Percentiles rank a stretch among this genome's conserved stretches.
Conservation (phyloP, 2,329 filamentous ascomycete genomes). For the Cladosporium cucumerinum region DNA sequence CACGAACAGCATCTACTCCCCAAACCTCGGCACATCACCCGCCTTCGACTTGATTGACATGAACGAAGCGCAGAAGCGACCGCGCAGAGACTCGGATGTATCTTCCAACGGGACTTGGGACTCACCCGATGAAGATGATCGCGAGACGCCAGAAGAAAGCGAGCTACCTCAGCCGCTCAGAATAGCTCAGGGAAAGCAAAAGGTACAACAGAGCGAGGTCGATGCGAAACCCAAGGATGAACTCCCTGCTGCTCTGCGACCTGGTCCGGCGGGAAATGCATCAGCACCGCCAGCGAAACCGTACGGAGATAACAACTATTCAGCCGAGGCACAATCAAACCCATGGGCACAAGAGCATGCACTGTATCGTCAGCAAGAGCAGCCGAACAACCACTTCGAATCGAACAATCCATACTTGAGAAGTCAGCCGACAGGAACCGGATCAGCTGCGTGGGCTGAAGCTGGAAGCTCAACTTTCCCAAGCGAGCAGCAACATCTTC, state of each 20-base stretch:
- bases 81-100: conserved; percentile 35
- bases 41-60: conserved; percentile 41
- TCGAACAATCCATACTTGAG: conserved; percentile 44
- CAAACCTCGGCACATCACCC: conserved; percentile 35
- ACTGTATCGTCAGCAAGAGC: neutral
- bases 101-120: conserved; percentile 37
- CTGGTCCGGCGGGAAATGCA: conserved; percentile 24
- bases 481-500: conserved; percentile 7
- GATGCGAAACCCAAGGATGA: conserved; percentile 22
- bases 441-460: conserved; percentile 5
- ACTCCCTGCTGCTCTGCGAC: conserved; percentile 28
- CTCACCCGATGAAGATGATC: conserved; percentile 24
- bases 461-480: neutral
- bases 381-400: conserved; percentile 28
- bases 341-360: conserved; percentile 22
- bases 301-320: conserved; percentile 20
- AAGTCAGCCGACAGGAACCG: conserved; percentile 10
- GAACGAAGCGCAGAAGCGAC: conserved; percentile 26
- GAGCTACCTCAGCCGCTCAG: conserved; percentile 31
- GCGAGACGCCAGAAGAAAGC: conserved; percentile 18
- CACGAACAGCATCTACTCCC: conserved; percentile 32
- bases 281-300: conserved; percentile 19
- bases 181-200: conserved; percentile 27
- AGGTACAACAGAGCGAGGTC: conserved; percentile 18
- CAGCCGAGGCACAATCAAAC: conserved; percentile 26